phyloP scores from a whole-genome alignment of 2,329 filamentous ascomycete species.

The Sclerotinia trifoliorum region DNA sequence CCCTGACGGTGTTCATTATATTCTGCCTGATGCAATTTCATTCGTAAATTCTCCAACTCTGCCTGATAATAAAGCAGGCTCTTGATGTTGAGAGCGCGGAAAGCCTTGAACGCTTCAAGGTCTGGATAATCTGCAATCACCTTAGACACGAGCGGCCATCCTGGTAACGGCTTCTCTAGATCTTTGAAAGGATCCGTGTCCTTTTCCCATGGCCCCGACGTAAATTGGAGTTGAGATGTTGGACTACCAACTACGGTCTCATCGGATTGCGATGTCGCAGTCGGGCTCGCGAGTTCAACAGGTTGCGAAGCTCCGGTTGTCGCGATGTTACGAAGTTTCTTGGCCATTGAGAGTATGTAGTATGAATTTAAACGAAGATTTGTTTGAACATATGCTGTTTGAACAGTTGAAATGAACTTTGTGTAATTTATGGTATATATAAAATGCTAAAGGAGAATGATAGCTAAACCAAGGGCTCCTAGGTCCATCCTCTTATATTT shows the following conservation, averaged over 20 bases:
- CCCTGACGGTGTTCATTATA: slow-evolving; percentile 20
- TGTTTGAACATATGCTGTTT: background rate
- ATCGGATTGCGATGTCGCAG: background rate
- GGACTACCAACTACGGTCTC: background rate
- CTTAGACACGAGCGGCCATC: slow-evolving; percentile 24
- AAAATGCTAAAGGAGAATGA: background rate
- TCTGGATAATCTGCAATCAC: slow-evolving; percentile 20
- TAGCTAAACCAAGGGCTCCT: background rate
- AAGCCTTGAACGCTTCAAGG: slow-evolving; percentile 26
- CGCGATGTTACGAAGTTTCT: background rate
- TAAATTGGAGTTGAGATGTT: background rate
- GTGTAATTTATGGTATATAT: background rate
- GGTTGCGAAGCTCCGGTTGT: background rate
- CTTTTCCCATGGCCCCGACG: background rate
- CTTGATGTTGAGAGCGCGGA: slow-evolving; percentile 28
- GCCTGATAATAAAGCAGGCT: slow-evolving; percentile 31
- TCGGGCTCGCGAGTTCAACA: background rate
- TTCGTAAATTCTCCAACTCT: slow-evolving; percentile 21
- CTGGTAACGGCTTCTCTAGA: slow-evolving; percentile 4
- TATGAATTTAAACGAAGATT: background rate
- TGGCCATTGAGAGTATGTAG: background rate
- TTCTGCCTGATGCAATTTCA: slow-evolving; percentile 25
- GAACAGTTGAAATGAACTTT: background rate
- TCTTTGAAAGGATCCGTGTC: slow-evolving; percentile 1
- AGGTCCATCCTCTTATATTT: background rate